Evolutionary conservation across 2,329 filamentous ascomycete genomes (phyloP), one percentile per base, ranked within the genome.

Genomic region (Elsinoe perseae): DNA sequence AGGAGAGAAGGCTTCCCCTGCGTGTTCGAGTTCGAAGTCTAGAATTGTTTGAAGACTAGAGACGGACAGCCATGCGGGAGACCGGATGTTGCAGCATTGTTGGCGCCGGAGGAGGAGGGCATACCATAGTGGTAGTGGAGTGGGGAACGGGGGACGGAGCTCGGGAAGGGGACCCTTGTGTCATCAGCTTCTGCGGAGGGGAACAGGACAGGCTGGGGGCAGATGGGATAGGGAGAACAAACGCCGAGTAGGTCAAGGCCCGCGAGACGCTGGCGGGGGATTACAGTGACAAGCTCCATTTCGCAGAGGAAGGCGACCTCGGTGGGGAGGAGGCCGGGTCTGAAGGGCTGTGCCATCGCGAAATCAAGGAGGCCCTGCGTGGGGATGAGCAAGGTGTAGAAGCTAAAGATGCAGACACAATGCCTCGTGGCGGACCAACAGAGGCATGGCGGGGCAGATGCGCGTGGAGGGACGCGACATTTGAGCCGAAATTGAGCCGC

Each of bases 261-360:
- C 62, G 96, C 90, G 54, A 98, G 83, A 61, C 87, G 82, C 70
- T 97, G 91, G 55, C 93, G 87, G 32, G 93, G 93, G 50, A 97
- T 83, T 20, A 98, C 81, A 0, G 91, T 96, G 56, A 98, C 87
- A 65, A 89, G 82, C 75, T 97, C 92, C 90, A 96, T 97, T 75
- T 98, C 93, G 72, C 91, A 95, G 25, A 97, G 77, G 68, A 97
- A 98, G 52, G 90, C 87, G 44, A 95, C 87, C 74, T 98, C 93
- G 61, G 87, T 79, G 58, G 93, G 89, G 64, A 87, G 86, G 43
- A 96, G 80, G 70, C 85, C 81, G 61, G 79, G 75, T 36, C 80
- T 79, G 40, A 84, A 75, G 61, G 80, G 80, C 62, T 83, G 77
- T 53, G 81, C 81, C 82, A 85, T 84, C 36, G 52, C 44, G 56